Base-by-base conservation (phyloP, 441 rosid species). In the Erodium moschatum region DNA sequence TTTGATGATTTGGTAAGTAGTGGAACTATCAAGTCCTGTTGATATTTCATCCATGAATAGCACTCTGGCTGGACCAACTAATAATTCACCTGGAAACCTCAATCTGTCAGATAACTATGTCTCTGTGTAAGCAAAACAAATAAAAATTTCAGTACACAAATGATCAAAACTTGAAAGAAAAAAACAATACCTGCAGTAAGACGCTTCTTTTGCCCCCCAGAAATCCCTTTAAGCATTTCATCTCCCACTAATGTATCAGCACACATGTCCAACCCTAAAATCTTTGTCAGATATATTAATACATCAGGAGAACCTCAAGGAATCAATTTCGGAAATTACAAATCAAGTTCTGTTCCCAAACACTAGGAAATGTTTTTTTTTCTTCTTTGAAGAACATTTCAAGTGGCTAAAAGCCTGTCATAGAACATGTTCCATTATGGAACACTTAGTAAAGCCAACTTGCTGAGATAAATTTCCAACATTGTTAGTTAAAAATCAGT, bases 31-130 rank as follows among this genome's bases (percentile, higher is more conserved):
- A 77, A 92, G 71, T 58, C 97, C 96, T 6, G 96, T 92, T 0
- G 97, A 92, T 81, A 92, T 92, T 83, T 92, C 95, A 42, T 88
- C 96, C 97, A 92, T 92, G 76, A 92, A 88, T 46, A 91, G 69
- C 61, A 84, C 94, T 6, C 72, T 81, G 5, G 91, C 84, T 3
- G 97, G 94, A 76, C 97, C 97, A 63, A 86, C 97, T 29, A 87
- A 81, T 92, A 91, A 86, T 74, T 89, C 97, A 58, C 95, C 91
- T 87, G 42, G 40, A 75, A 60, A 31, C 19, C 52, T 4, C 62
- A 54, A 24, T 24, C 27, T 24, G 27, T 24, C 27, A 24, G 27
- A 24, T 24, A 24, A 24, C 27, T 24, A 24, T 24, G 27, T 24
- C 27, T 24, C 1, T 24, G 27, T 24, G 27, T 24, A 24, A 24